Evolutionary conservation across 169 alveolate species (phyloP).

Genomic region (Besnoitia besnoiti): DNA sequence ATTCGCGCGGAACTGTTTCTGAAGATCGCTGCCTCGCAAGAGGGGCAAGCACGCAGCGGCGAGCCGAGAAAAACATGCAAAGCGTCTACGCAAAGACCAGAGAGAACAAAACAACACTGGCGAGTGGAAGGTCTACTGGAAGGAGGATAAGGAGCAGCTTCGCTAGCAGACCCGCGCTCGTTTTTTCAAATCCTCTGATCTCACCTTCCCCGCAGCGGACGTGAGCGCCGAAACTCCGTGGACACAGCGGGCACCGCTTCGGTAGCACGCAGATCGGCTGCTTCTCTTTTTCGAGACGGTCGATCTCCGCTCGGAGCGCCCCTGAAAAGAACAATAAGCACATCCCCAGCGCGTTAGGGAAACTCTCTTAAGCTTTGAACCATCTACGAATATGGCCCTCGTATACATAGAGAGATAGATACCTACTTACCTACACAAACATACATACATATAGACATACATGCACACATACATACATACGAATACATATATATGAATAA

Average conservation of each 20-base stretch:
- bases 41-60: neutral
- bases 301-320: neutral
- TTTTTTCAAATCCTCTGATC: neutral
- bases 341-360: too few relatives aligned
- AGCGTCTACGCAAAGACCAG: neutral
- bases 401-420: neutral
- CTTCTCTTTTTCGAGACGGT: neutral
- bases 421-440: neutral
- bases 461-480: neutral
- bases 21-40: too few relatives aligned
- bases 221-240: slow-evolving; percentile 42
- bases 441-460: neutral
- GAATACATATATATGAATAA: neutral
- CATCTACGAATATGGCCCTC: neutral
- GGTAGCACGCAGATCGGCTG: slow-evolving; percentile 21
- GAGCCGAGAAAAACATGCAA: neutral
- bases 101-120: neutral
- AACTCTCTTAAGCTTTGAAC: too few relatives aligned
- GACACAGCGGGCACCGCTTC: slow-evolving; percentile 43
- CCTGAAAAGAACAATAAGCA: neutral
- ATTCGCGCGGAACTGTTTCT: too few relatives aligned
- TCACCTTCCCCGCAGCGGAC: slow-evolving; percentile 43
- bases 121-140: neutral
- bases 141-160: neutral
- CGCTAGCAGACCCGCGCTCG: too few relatives aligned